Conservation (phyloP, 2,329 filamentous ascomycete genomes). For the Raffaelea albimanens region DNA sequence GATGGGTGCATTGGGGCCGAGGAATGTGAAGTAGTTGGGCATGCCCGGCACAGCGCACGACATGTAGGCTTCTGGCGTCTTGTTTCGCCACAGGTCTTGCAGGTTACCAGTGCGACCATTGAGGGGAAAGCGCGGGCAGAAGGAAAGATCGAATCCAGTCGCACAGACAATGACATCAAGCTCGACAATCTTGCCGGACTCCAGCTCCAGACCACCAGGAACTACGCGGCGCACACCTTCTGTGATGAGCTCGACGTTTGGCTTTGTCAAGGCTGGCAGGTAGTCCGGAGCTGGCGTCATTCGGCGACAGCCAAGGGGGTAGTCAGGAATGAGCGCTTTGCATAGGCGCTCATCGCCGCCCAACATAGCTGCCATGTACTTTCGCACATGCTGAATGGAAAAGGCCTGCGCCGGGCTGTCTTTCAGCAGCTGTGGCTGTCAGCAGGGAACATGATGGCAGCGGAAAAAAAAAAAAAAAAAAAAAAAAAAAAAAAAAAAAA, state of each 20-base stretch:
- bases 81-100: slow-evolving; percentile 34
- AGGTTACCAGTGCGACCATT: slow-evolving; percentile 40
- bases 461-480: no score
- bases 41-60: slow-evolving; percentile 41
- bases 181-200: slow-evolving; percentile 35
- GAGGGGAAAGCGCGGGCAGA: slow-evolving; percentile 40
- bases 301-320: slow-evolving; percentile 36
- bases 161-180: slow-evolving; percentile 49
- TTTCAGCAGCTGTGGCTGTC: slow-evolving; percentile 23
- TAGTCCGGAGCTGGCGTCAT: slow-evolving; percentile 43
- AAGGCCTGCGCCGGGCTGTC: slow-evolving; percentile 30
- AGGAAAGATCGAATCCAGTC: slow-evolving; percentile 47
- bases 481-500: background rate
- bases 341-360: slow-evolving; percentile 39
- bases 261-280: slow-evolving; percentile 32
- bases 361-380: slow-evolving; percentile 39
- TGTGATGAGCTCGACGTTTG: slow-evolving; percentile 39
- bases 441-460: slow-evolving; percentile 2
- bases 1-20: slow-evolving; percentile 43
- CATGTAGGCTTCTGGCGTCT: slow-evolving; percentile 40
- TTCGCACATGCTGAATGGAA: slow-evolving; percentile 28
- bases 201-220: slow-evolving; percentile 36
- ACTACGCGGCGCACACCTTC: slow-evolving; percentile 35
- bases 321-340: slow-evolving; percentile 39
- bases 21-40: slow-evolving; percentile 47